Evolutionary conservation across 2,329 filamentous ascomycete genomes (phyloP).

Genomic region (Atkinsonella texensis): DNA sequence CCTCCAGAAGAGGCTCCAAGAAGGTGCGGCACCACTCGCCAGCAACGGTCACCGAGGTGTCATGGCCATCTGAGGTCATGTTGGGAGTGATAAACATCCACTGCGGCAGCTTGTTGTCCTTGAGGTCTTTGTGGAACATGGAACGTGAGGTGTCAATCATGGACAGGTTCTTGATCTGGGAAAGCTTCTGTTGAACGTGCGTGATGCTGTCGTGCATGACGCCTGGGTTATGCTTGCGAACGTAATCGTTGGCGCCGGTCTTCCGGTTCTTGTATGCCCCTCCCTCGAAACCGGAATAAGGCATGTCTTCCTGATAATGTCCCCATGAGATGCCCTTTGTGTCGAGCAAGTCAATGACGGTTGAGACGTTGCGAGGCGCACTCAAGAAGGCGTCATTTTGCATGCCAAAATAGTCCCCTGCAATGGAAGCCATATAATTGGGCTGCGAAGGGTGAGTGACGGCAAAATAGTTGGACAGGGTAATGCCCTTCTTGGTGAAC

Average conservation of each 20-base stretch:
- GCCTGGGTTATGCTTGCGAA: slow-evolving; percentile 67
- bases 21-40: slow-evolving; percentile 57
- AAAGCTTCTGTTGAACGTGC: slow-evolving; percentile 44
- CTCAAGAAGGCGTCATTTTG: slow-evolving; percentile 53
- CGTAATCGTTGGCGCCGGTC: slow-evolving; percentile 61
- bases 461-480: slow-evolving; percentile 33
- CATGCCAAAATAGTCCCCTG: slow-evolving; percentile 65
- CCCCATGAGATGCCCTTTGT: slow-evolving; percentile 53
- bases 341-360: slow-evolving; percentile 57
- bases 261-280: slow-evolving; percentile 49
- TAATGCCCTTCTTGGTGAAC: slow-evolving; percentile 20
- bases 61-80: slow-evolving; percentile 68
- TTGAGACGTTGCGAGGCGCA: slow-evolving; percentile 48
- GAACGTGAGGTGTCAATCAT: slow-evolving; percentile 29
- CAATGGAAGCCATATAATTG: slow-evolving; percentile 59
- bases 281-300: slow-evolving; percentile 63
- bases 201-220: slow-evolving; percentile 56
- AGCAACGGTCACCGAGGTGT: slow-evolving; percentile 56
- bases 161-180: slow-evolving; percentile 60
- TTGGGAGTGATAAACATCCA: slow-evolving; percentile 62
- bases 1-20: slow-evolving; percentile 55
- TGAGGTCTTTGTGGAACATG: slow-evolving; percentile 55
- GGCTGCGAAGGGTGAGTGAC: slow-evolving; percentile 64
- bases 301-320: slow-evolving; percentile 67
- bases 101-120: slow-evolving; percentile 53